phyloP scores from a whole-genome alignment of 2,329 filamentous ascomycete species.

The Tolypocladium ophioglossoides region DNA sequence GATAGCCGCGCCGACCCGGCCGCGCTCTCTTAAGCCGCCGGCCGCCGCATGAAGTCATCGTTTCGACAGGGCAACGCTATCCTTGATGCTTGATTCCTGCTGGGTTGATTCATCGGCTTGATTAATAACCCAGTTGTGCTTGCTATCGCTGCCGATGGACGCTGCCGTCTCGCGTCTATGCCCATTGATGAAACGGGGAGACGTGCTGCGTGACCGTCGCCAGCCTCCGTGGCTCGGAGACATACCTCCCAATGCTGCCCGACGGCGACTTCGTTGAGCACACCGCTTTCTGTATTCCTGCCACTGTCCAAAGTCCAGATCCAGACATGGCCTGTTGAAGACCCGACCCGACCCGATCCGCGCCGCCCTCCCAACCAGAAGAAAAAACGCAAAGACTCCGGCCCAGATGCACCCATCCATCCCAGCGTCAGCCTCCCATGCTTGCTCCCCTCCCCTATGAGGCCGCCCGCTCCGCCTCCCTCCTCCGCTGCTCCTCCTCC shows the following conservation, averaged over 20 bases:
- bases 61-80: not conserved
- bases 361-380: not conserved
- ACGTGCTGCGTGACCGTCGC: no score
- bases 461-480: conserved; percentile 27
- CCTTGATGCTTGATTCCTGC: not conserved
- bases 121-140: not conserved
- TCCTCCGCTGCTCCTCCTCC: conserved; percentile 45
- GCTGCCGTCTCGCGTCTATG: no score
- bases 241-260: no score
- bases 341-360: not conserved
- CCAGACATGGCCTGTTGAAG: not conserved
- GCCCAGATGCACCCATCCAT: not conserved
- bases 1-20: not conserved
- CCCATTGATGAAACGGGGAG: not conserved
- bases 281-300: not conserved
- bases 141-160: no score
- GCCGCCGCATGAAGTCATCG: not conserved
- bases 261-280: not conserved
- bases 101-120: not conserved
- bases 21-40: not conserved
- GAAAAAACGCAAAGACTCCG: not conserved
- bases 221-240: not conserved
- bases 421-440: not conserved
- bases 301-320: no score
- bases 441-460: not conserved